A percentile compares a stretch with the other conserved stretches of the same genome.
phyloP scores from a whole-genome alignment of 352 stramenopile species.

The Pythium diclinum region DNA sequence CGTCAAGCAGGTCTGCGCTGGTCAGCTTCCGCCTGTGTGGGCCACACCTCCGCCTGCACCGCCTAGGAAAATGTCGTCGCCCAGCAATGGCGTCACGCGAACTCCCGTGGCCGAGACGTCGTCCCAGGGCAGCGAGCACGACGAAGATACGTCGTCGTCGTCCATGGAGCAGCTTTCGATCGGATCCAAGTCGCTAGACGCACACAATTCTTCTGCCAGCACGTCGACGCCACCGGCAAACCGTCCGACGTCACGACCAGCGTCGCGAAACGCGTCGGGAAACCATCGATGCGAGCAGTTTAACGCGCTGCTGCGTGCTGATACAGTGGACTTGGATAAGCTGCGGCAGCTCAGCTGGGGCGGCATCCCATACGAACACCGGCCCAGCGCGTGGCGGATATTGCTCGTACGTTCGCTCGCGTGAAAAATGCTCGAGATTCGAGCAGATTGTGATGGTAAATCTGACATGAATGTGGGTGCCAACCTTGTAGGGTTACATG shows the following conservation, averaged over 20 bases:
- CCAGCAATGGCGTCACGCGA: slow-evolving; percentile 17
- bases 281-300: slow-evolving; percentile 80
- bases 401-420: slow-evolving; percentile 73
- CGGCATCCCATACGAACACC: slow-evolving; percentile 82
- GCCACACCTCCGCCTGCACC: slow-evolving; percentile 56
- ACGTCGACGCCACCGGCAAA: neutral
- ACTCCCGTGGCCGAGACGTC: slow-evolving; percentile 9
- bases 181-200: slow-evolving; percentile 22
- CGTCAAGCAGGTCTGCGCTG: slow-evolving; percentile 69
- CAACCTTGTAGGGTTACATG: slow-evolving; percentile 84
- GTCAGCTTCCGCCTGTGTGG: slow-evolving; percentile 76
- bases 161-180: slow-evolving; percentile 25
- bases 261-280: slow-evolving; percentile 60
- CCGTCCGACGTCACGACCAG: slow-evolving; percentile 12
- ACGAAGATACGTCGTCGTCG: slow-evolving; percentile 12
- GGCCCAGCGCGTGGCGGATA: slow-evolving; percentile 94
- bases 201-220: neutral
- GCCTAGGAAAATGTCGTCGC: slow-evolving; percentile 32
- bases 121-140: slow-evolving; percentile 24
- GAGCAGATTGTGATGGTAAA: neutral
- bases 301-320: slow-evolving; percentile 54
- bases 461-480: neutral
- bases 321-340: slow-evolving; percentile 88
- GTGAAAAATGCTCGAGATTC: neutral
- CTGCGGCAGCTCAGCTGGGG: slow-evolving; percentile 91